Evolutionary conservation across 2,329 filamentous ascomycete genomes (phyloP), one percentile per base, ranked within the genome.

Genomic region (Hortaea werneckii): DNA sequence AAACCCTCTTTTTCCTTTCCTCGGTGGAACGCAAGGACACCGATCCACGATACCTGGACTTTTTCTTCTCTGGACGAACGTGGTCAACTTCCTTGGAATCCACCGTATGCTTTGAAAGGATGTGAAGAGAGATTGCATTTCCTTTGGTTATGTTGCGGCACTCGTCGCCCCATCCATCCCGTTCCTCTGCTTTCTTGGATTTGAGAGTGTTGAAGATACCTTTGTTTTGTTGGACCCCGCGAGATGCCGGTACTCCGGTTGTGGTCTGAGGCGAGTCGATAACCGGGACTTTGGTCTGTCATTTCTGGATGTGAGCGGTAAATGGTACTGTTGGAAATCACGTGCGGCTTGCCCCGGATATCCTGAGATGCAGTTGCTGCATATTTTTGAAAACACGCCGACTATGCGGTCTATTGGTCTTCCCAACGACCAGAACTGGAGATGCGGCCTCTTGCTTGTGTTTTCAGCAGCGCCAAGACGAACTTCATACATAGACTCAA

Each of bases 121-220:
- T 35, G 30, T 41, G 48, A 54, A 57, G 56, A 54, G 59, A 49
- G 58, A 42, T 60, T 34, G 59, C 46, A 49, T 56, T 62, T 61
- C 51, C 46, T 42, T 35, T 35, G 50, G 51, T 51, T 48, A 52
- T 58, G 56, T 60, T 45, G 50, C 56, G 56, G 57, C 41, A 58
- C 59, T 60, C 42, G 29, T 45, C 47, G 58, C 61, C 62, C 63
- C 61, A 54, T 63, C 59, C 67, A 65, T 66, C 69, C 70, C 57
- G 68, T 54, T 61, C 64, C 69, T 67, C 67, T 64, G 51, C 52
- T 50, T 52, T 52, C 60, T 53, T 62, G 51, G 53, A 59, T 59
- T n/a, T n/a, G 32, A 35, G 9, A 59, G 59, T 63, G 59, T 60
- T 57, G 54, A 53, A 52, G 56, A 60, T 56, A 60, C 57, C 58